phyloP scores from a whole-genome alignment of 306 rosid species.

The Lagenaria siceraria region DNA sequence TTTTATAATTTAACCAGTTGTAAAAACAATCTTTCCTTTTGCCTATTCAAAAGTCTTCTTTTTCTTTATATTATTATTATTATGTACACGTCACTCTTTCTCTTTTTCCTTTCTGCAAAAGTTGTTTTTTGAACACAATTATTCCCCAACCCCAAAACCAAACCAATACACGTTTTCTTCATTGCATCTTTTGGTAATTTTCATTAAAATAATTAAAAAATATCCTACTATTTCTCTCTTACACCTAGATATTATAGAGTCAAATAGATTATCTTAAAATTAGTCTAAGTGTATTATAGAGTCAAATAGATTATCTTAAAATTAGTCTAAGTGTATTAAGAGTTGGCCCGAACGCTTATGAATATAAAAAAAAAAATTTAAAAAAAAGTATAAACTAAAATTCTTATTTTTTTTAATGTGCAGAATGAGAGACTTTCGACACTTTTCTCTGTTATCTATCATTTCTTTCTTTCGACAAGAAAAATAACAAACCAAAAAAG shows the following conservation, averaged over 20 bases:
- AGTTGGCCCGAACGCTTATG: too few species aligned
- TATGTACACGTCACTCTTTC: background rate
- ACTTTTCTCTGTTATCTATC: background rate
- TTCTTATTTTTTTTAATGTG: background rate
- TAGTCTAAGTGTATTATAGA: too few species aligned
- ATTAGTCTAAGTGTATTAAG: too few species aligned
- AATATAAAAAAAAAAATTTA: too few species aligned
- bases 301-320: too few species aligned
- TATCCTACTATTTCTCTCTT: too few species aligned
- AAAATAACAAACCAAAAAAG: background rate
- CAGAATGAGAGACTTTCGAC: background rate
- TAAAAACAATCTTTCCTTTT: background rate
- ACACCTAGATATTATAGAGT: too few species aligned
- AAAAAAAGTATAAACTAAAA: background rate
- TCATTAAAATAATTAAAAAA: background rate
- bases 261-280: too few species aligned
- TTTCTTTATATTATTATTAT: background rate
- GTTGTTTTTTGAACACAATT: background rate
- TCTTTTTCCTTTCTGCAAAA: background rate
- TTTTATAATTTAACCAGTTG: too few species aligned
- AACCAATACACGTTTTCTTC: background rate
- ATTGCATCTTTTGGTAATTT: background rate
- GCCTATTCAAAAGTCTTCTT: background rate
- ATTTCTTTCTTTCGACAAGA: background rate
- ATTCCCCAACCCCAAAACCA: too few species aligned